Percentiles rank a stretch among this genome's conserved stretches.
Evolutionary conservation across 2,329 filamentous ascomycete genomes (phyloP).

Genomic region (Aspergillus sp.): DNA sequence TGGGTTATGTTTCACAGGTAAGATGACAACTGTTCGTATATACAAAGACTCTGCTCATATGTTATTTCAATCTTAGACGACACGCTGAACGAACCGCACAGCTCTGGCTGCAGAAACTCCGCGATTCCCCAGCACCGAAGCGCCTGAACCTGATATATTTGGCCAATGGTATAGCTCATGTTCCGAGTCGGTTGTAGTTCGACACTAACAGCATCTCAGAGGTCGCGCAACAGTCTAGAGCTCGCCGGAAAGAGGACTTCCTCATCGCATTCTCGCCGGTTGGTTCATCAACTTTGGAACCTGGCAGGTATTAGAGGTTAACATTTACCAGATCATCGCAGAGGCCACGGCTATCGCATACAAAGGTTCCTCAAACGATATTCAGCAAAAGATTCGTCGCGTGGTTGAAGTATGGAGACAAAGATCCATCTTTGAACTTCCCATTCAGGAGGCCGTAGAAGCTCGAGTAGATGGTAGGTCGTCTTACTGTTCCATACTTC

Average conservation of each 20-base stretch:
- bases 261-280: conserved; percentile 83
- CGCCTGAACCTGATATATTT: conserved; percentile 90
- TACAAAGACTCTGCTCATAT: conserved; percentile 19
- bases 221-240: conserved; percentile 94
- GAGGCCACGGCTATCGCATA: conserved; percentile 91
- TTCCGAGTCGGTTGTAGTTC: background rate
- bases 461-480: conserved; percentile 72
- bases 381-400: conserved; percentile 82
- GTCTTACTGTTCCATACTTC: background rate
- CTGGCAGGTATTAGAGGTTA: conserved; percentile 16
- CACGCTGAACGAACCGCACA: conserved; percentile 90
- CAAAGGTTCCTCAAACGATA: conserved; percentile 80
- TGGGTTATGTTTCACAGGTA: conserved; percentile 99
- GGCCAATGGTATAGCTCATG: conserved; percentile 73
- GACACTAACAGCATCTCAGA: conserved; percentile 57
- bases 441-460: conserved; percentile 81
- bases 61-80: conserved; percentile 59
- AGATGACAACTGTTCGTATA: conserved; percentile 21
- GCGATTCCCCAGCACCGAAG: conserved; percentile 82
- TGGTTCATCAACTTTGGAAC: conserved; percentile 19
- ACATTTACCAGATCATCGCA: conserved; percentile 65
- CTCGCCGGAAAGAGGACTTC: conserved; percentile 88
- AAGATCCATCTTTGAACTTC: conserved; percentile 76
- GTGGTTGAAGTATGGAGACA: conserved; percentile 95
- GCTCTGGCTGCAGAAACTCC: conserved; percentile 86